Base-by-base conservation (phyloP, 1,284 basidiomycete genomes). In the Leccinum solheimii region DNA sequence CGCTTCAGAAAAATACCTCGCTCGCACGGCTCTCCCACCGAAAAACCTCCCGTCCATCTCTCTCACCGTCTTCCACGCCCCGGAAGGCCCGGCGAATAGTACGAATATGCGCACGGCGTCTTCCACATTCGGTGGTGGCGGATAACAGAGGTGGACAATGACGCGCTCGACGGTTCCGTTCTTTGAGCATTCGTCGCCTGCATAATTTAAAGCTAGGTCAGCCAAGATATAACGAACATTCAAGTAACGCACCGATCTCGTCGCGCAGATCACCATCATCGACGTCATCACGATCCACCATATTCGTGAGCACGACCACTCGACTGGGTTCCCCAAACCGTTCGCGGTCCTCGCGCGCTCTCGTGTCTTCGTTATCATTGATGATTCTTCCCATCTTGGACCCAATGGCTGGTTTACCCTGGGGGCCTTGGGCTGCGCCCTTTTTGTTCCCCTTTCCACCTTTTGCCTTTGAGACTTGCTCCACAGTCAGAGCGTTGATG, bases 31-130 rank as follows among this genome's bases (percentile, higher is more conserved):
- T 64, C 90, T 81, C 0, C 96, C 96, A 10, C 91, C 94, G 71
- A 98, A 97, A 72, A 86, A 96, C 53, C 95, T 81, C 13, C 94
- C 95, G 70, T 97, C 94, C 62, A 98, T 83, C 72, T 95, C 93
- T 54, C 91, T 86, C 1, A 95, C 91, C 0, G 94, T 95, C 75
- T 94, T 94, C 93, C 94, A 98, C 2, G 95, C 96, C 8, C 94
- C 96, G 0, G 86, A 95, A 9, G 94, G 90, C 1, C 95, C 95
- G 0, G 86, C 86, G 69, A 95, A 97, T 54, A 90, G 78, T 7
- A 95, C 88, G 73, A 95, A 96, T 53, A 96, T 88, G 50, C 92
- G 86, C 8, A 95, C 87, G 1, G 86, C 85, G 32, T 93, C 88
- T 10, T 86, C 85, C 2, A 83, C 78, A 55, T 86, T 80, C 3